Evolutionary conservation across 768 basidiomycete genomes (phyloP).

Genomic region (Leccinum arenicola): DNA sequence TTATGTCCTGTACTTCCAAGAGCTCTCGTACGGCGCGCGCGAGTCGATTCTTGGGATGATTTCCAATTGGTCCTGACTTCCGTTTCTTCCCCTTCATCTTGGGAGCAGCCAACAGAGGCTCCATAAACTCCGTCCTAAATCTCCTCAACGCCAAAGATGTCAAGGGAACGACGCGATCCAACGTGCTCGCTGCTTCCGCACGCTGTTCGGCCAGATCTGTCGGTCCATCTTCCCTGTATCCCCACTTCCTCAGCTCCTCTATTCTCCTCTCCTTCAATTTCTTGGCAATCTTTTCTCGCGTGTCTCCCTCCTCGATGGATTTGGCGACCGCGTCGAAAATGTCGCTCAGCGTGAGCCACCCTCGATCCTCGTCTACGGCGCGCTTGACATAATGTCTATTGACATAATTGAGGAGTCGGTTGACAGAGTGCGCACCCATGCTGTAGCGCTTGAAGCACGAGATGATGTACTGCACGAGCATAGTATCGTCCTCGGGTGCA

Average conservation of each 20-base stretch:
- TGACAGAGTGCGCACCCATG: slow-evolving; percentile 62
- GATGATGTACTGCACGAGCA: slow-evolving; percentile 67
- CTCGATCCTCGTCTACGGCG: slow-evolving; percentile 73
- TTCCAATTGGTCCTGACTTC: slow-evolving; percentile 39
- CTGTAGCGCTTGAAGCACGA: slow-evolving; percentile 70
- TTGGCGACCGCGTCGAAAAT: slow-evolving; percentile 60
- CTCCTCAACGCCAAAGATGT: slow-evolving; percentile 64
- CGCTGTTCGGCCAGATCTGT: slow-evolving; percentile 59
- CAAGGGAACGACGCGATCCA: slow-evolving; percentile 64
- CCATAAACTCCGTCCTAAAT: slow-evolving; percentile 71
- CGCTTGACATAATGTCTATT: slow-evolving; percentile 74
- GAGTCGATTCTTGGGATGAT: slow-evolving; percentile 59
- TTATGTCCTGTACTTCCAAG: slow-evolving; percentile 50
- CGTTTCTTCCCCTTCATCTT: slow-evolving; percentile 52
- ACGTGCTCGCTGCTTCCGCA: slow-evolving; percentile 70
- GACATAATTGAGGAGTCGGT: slow-evolving; percentile 72
- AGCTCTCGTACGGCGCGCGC: slow-evolving; percentile 66
- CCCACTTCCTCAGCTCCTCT: slow-evolving; percentile 72
- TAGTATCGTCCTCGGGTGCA: slow-evolving; percentile 62
- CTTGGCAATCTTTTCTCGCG: slow-evolving; percentile 58
- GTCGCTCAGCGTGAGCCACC: slow-evolving; percentile 71
- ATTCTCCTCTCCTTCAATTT: slow-evolving; percentile 50
- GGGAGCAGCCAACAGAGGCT: slow-evolving; percentile 65
- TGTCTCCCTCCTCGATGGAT: slow-evolving; percentile 47
- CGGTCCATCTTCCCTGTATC: slow-evolving; percentile 52